Base-by-base conservation (phyloP, 176 grass and related monocot species). In the Zoysia japonica region DNA sequence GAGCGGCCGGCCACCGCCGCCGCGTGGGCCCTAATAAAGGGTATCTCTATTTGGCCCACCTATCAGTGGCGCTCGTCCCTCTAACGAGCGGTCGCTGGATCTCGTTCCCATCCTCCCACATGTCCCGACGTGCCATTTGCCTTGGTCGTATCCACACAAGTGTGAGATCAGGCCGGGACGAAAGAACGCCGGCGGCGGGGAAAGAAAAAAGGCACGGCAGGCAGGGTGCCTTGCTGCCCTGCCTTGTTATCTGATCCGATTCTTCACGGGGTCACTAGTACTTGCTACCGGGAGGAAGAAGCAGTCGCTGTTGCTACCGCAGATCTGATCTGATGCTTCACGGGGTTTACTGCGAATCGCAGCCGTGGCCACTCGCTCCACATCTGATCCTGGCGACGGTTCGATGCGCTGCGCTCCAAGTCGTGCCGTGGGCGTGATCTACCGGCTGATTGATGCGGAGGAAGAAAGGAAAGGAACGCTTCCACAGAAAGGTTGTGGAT, bases 261-360 rank as follows among this genome's bases (percentile, higher is more conserved):
- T 61, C 64, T 20, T 76, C 85, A 76, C 72, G 71, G 64, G 45
- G 20, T 14, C 28, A 28, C 28, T 28, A 28, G 28, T 28, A 28
- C 28, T 28, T 28, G 28, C 28, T 43, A 4, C 62, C 1, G 7
- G 42, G 43, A 28, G 28, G 28, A 28, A 28, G 9, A 39, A 12
- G 8, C 10, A 5, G 71, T 75, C 78, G 12, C 72, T 71, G 65
- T 47, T 86, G 36, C 47, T 48, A 12, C 45, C 14, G 4, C 17
- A 59, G 40, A 67, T 78, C 61, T 60, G 61, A 51, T 20, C 61
- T 4, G 51, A 7, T 67, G 76, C 70, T 60, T 45, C 74, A 67
- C 38, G 45, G 68, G 75, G 10, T 28, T 83, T 48, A 46, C 68
- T 51, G 66, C 38, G 56, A 47, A 78, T 55, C 67, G 49, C 57